These are phyloP conservation scores for Blastobotrys parvus DNA, from an alignment of 805 yeast species.

Conservation along the genomic window DNA sequence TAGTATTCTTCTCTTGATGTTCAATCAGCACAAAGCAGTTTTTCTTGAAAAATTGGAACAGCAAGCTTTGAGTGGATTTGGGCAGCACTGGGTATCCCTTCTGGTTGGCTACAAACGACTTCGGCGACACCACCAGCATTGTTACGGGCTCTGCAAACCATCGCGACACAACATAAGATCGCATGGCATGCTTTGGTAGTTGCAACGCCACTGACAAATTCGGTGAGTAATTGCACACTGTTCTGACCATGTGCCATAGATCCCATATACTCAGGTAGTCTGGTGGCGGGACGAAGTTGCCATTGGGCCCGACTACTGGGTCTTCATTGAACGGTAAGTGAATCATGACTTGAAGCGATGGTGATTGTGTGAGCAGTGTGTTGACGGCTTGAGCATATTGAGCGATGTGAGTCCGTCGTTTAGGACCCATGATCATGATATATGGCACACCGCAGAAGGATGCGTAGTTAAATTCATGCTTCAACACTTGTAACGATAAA, in stretches of 20 bases:
- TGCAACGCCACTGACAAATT: constrained; percentile 66
- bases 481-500: constrained; percentile 48
- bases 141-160: constrained; percentile 67
- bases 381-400: constrained; percentile 39
- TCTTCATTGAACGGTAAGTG: constrained; percentile 29
- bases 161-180: constrained; percentile 42
- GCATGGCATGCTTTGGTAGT: constrained; percentile 54
- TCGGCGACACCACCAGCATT: constrained; percentile 46
- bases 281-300: constrained; percentile 28
- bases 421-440: constrained; percentile 58
- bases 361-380: constrained; percentile 25
- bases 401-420: constrained; percentile 43
- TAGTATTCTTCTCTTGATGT: constrained; percentile 33
- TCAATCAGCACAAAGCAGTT: constrained; percentile 42
- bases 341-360: constrained; percentile 23
- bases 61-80: constrained; percentile 44
- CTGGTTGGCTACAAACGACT: constrained; percentile 50
- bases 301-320: constrained; percentile 28
- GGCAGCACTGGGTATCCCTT: constrained; percentile 58
- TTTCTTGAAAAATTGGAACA: constrained; percentile 38
- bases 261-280: constrained; percentile 57
- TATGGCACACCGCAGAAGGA: constrained; percentile 48
- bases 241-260: constrained; percentile 60
- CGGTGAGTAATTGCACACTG: constrained; percentile 43
- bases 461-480: constrained; percentile 52